A percentile compares a stretch with the other conserved stretches of the same genome.
Conservation (phyloP, 2,329 filamentous ascomycete genomes). For the Calonectria crousiana region DNA sequence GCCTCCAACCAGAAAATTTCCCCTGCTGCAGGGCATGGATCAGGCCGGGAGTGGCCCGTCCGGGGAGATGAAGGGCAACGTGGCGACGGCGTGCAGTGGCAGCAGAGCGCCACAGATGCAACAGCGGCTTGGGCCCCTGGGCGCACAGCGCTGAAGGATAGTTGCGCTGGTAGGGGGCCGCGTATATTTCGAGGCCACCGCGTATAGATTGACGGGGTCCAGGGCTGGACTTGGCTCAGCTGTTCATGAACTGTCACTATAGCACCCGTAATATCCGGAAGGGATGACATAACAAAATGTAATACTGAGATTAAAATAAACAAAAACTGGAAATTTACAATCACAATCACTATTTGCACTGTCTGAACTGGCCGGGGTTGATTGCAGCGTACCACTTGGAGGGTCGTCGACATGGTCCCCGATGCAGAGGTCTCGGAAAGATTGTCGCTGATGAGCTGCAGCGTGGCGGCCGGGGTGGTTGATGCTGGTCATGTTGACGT, state of each 20-base stretch:
- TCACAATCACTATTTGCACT: neutral
- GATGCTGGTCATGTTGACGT: slow-evolving; percentile 18
- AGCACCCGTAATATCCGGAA: neutral
- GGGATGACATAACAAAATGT: neutral
- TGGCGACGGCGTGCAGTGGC: slow-evolving; percentile 17
- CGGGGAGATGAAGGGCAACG: slow-evolving; percentile 25
- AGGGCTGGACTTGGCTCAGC: neutral
- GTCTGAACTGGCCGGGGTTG: neutral
- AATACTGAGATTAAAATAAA: neutral
- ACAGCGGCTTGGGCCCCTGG: slow-evolving; percentile 5
- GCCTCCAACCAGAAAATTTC: neutral
- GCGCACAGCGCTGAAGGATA: neutral
- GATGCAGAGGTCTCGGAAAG: neutral
- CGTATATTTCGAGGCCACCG: neutral
- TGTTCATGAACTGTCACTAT: neutral
- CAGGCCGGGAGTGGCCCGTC: slow-evolving; percentile 2
- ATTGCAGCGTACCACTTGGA: neutral
- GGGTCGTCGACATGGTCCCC: neutral
- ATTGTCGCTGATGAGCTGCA: slow-evolving; percentile 26
- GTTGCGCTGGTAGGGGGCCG: neutral
- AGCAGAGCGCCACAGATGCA: slow-evolving; percentile 17
- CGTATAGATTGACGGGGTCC: neutral
- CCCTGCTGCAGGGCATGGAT: slow-evolving; percentile 12
- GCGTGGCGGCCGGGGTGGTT: slow-evolving; percentile 17
- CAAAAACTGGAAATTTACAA: neutral